Percentiles rank a stretch among this genome's conserved stretches.
Conservation (phyloP, 139 green algal species). For the Desmodesmus armatus region DNA sequence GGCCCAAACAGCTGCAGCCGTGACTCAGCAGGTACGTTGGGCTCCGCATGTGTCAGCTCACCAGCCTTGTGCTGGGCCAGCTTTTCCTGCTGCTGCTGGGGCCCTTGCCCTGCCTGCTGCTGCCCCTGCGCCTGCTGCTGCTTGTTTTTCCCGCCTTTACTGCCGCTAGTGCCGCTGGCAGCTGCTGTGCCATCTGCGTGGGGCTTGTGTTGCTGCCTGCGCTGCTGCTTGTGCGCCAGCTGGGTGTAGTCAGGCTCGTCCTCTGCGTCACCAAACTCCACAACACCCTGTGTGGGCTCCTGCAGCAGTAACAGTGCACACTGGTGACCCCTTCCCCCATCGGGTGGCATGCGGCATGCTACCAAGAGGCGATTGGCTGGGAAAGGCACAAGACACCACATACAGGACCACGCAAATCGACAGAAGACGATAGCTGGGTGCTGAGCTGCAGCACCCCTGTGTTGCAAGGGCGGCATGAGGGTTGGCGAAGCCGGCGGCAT, state of each 20-base stretch:
- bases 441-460: too few species aligned
- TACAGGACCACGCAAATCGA: too few species aligned
- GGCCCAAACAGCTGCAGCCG: conserved; percentile 53
- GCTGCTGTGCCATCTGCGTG: neutral
- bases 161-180: neutral
- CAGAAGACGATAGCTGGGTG: too few species aligned
- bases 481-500: too few species aligned
- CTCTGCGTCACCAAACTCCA: conserved; percentile 44
- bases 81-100: conserved; percentile 16
- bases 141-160: neutral
- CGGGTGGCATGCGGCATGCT: too few species aligned
- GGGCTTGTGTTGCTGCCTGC: neutral
- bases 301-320: neutral
- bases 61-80: conserved; percentile 33
- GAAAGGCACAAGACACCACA: too few species aligned
- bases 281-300: conserved; percentile 14
- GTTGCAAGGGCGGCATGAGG: too few species aligned
- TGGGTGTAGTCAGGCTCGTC: conserved; percentile 24
- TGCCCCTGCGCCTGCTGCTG: neutral
- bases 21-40: conserved; percentile 39
- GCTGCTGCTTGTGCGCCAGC: neutral
- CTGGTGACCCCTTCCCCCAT: too few species aligned
- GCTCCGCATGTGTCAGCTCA: conserved; percentile 48
- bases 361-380: too few species aligned
- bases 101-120: too few species aligned